Evolutionary conservation across 1,139 yeast species (phyloP).

Genomic region (Hansenula anomala): DNA sequence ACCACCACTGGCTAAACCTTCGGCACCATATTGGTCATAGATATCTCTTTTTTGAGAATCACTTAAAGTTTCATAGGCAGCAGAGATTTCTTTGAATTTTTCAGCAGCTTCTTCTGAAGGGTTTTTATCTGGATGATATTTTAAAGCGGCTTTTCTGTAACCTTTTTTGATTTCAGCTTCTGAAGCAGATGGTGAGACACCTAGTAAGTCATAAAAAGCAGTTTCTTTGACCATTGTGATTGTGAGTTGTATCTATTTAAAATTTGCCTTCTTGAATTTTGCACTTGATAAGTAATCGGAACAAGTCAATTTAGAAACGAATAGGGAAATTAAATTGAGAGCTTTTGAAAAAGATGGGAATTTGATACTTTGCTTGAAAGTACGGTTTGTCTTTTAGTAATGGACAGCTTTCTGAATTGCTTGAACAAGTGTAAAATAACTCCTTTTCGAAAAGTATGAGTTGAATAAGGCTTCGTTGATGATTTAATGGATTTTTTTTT

Average conservation of each 20-base stretch:
- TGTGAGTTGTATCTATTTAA: not conserved
- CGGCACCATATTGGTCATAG: slow-evolving; percentile 90
- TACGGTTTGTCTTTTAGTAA: too few relatives aligned
- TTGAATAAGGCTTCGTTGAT: too few relatives aligned
- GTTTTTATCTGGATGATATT: slow-evolving; percentile 94
- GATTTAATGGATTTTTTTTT: not conserved
- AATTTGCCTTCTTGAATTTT: too few relatives aligned
- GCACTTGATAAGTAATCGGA: too few relatives aligned
- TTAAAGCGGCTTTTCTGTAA: slow-evolving; percentile 87
- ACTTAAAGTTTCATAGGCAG: slow-evolving; percentile 84
- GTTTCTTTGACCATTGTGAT: slow-evolving; percentile 82
- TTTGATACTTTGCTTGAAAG: too few relatives aligned
- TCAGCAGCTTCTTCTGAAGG: slow-evolving; percentile 91
- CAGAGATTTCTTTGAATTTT: slow-evolving; percentile 86
- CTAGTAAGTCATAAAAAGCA: slow-evolving; percentile 78
- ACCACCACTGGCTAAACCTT: slow-evolving; percentile 76
- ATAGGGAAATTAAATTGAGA: too few relatives aligned
- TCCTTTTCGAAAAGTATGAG: too few relatives aligned
- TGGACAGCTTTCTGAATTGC: too few relatives aligned
- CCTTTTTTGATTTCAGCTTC: slow-evolving; percentile 91
- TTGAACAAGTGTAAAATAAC: too few relatives aligned
- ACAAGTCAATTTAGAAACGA: too few relatives aligned
- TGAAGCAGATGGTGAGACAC: slow-evolving; percentile 73
- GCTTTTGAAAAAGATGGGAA: too few relatives aligned
- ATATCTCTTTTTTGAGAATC: slow-evolving; percentile 86